phyloP scores from a whole-genome alignment of 2,329 filamentous ascomycete genomes.

The Raffaelea albimanens region DNA sequence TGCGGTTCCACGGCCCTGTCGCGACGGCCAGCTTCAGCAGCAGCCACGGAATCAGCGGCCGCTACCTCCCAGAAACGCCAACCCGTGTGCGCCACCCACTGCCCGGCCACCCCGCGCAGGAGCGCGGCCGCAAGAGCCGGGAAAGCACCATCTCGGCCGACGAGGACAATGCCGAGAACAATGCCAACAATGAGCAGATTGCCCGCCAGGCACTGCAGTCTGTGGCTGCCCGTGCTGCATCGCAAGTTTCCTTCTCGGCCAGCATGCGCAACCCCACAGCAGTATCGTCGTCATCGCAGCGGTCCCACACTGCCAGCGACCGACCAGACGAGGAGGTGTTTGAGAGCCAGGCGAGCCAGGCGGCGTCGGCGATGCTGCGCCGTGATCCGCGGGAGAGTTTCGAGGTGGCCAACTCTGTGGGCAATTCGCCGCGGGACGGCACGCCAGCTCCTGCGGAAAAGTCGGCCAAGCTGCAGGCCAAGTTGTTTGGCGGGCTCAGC shows the following conservation, averaged over 20 bases:
- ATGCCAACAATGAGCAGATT: conserved; percentile 37
- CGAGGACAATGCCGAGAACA: conserved; percentile 22
- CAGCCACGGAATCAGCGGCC: conserved; percentile 14
- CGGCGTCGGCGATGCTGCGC: conserved; percentile 65
- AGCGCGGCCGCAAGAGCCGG: conserved; percentile 56
- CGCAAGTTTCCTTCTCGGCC: not conserved
- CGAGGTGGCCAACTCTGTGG: conserved; percentile 34
- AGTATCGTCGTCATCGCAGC: conserved; percentile 16
- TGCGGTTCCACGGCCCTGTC: conserved; percentile 4
- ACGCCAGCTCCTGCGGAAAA: conserved; percentile 35
- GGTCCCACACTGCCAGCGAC: conserved; percentile 13
- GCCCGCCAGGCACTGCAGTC: conserved; percentile 44
- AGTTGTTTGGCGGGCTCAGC: conserved; percentile 35
- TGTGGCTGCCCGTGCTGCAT: conserved; percentile 28
- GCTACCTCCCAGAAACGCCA: conserved; percentile 37
- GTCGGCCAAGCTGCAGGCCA: conserved; percentile 40
- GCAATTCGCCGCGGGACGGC: conserved; percentile 31
- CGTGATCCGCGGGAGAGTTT: conserved; percentile 45
- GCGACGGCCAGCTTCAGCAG: not conserved
- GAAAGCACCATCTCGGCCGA: conserved; percentile 77
- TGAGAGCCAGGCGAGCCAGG: conserved; percentile 69
- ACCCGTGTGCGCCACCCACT: conserved; percentile 14
- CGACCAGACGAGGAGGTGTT: conserved; percentile 40
- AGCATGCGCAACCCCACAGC: conserved; percentile 7
- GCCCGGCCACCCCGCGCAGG: conserved; percentile 14